Percentiles rank a stretch among this genome's conserved stretches.
These are phyloP conservation scores for Cryptococcus depauperatus DNA, from an alignment of 1,284 basidiomycete genomes.

Conservation along the genomic window DNA sequence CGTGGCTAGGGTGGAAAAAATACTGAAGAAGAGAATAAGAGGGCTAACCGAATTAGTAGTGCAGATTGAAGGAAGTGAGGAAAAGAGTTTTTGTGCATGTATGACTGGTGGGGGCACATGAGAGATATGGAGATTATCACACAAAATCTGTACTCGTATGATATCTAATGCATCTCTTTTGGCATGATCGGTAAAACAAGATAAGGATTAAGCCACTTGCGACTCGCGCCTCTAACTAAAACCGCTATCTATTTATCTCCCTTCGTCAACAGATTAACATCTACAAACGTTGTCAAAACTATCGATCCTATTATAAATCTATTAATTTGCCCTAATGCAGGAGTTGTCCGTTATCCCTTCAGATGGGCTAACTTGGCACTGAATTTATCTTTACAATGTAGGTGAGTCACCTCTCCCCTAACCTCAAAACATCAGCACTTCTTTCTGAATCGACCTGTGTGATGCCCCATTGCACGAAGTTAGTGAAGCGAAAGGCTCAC, in stretches of 20 bases:
- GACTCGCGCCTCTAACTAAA: no score
- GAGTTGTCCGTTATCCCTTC: background rate
- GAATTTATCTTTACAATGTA: slow-evolving; percentile 82
- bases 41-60: slow-evolving; percentile 80
- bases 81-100: slow-evolving; percentile 45
- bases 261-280: no score
- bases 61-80: slow-evolving; percentile 56
- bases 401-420: slow-evolving; percentile 88
- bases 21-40: slow-evolving; percentile 61
- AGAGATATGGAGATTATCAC: no score
- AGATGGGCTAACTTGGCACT: background rate
- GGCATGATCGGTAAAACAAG: no score
- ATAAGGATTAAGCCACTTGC: no score
- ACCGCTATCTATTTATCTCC: no score
- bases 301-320: no score
- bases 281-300: no score
- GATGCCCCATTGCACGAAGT: background rate
- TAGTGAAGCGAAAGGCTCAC: slow-evolving; percentile 42
- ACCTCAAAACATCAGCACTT: no score
- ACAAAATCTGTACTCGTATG: no score
- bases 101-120: slow-evolving; percentile 53
- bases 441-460: background rate
- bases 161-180: no score
- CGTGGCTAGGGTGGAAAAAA: slow-evolving; percentile 61
- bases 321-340: no score